Evolutionary conservation across 2,329 filamentous ascomycete species (phyloP).

Genomic region (Cryphonectria radicalis): DNA sequence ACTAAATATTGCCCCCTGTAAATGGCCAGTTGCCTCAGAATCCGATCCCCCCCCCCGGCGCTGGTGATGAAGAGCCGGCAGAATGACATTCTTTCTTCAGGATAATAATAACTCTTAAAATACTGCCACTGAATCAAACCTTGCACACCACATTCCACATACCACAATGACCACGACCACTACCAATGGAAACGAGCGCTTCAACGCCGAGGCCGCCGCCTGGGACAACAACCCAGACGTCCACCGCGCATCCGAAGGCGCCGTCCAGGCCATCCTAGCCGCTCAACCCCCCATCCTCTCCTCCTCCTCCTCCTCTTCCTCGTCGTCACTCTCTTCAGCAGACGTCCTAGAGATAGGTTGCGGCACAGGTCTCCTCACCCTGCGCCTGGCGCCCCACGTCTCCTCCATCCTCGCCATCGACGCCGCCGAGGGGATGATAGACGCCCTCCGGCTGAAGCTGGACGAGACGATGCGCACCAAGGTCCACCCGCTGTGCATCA

Average conservation of each 20-base stretch:
- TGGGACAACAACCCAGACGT: conserved; percentile 60
- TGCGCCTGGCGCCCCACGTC: conserved; percentile 52
- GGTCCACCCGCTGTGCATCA: conserved; percentile 49
- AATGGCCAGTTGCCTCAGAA: background rate
- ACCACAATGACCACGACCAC: background rate
- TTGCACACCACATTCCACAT: background rate
- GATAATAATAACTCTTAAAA: background rate
- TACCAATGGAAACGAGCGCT: conserved; percentile 46
- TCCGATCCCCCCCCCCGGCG: background rate
- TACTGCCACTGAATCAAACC: background rate
- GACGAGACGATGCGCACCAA: background rate
- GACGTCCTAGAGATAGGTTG: conserved; percentile 61
- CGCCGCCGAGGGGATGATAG: conserved; percentile 58
- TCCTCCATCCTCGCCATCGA: conserved; percentile 57
- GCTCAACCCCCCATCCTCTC: conserved; percentile 19
- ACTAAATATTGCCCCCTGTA: background rate
- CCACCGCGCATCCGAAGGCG: conserved; percentile 47
- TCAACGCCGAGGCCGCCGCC: conserved; percentile 56
- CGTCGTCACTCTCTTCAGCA: conserved; percentile 32
- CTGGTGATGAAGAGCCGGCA: background rate
- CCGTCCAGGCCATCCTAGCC: conserved; percentile 49
- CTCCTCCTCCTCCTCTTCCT: background rate
- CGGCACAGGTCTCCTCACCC: conserved; percentile 59
- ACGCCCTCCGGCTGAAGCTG: conserved; percentile 52
- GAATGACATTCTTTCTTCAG: background rate